These are phyloP conservation scores for Apiospora malaysiana DNA, from an alignment of 2,329 filamentous ascomycete species.

Conservation along the genomic window DNA sequence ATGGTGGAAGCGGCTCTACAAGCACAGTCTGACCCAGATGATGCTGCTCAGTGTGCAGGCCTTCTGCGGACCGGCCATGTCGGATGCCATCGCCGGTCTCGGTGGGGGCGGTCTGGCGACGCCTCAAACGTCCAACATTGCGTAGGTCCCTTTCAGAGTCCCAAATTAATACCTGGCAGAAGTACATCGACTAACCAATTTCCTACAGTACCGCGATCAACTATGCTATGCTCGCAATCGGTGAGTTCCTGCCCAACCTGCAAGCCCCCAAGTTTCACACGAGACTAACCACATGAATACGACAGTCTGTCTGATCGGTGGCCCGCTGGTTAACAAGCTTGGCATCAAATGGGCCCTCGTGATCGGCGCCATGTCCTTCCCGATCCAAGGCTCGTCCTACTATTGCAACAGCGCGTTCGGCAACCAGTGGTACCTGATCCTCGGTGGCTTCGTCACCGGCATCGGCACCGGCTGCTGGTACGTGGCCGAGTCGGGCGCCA, in stretches of 20 bases:
- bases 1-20: conserved; percentile 50
- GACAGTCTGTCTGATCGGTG: conserved; percentile 47
- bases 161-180: neutral
- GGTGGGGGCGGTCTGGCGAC: conserved; percentile 52
- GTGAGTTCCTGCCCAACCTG: conserved; percentile 27
- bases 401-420: conserved; percentile 56
- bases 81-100: conserved; percentile 46
- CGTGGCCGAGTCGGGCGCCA: conserved; percentile 53
- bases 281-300: conserved; percentile 23
- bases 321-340: conserved; percentile 52
- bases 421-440: conserved; percentile 52
- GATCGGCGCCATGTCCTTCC: conserved; percentile 48
- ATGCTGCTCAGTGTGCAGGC: conserved; percentile 52
- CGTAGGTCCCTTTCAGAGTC: conserved; percentile 34
- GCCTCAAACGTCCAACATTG: conserved; percentile 49
- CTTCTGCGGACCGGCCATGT: conserved; percentile 49
- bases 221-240: conserved; percentile 39
- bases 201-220: conserved; percentile 31
- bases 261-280: neutral
- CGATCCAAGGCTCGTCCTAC: conserved; percentile 52
- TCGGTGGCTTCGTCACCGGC: conserved; percentile 45
- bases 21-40: conserved; percentile 56
- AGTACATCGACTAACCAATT: neutral
- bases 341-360: conserved; percentile 53
- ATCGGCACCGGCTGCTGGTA: conserved; percentile 54